Conservation (phyloP, 2,329 filamentous ascomycete species). For the Rhinocladiella mackenziei region DNA sequence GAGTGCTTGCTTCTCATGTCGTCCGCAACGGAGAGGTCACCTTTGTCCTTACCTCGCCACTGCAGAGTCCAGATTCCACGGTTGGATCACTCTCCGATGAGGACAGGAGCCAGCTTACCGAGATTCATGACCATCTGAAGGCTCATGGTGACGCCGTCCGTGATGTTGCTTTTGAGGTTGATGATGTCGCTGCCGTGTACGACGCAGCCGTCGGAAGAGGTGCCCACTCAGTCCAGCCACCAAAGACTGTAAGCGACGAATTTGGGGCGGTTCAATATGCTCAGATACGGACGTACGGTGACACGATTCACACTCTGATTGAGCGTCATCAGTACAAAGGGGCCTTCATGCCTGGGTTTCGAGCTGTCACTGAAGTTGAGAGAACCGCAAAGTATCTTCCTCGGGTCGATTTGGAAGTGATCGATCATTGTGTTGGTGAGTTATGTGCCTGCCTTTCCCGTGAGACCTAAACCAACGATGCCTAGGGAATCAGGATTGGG, state of each 20-base stretch:
- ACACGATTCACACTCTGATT: conserved; percentile 91
- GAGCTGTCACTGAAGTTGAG: conserved; percentile 47
- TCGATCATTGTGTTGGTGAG: conserved; percentile 88
- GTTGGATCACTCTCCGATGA: conserved; percentile 46
- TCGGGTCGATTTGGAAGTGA: conserved; percentile 62
- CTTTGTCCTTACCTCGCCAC: conserved; percentile 79
- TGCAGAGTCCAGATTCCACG: conserved; percentile 64
- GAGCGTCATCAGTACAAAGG: conserved; percentile 67
- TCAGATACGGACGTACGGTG: conserved; percentile 85
- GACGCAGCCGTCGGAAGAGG: conserved; percentile 59
- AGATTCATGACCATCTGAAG: conserved; percentile 79
- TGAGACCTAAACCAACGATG: conserved; percentile 2
- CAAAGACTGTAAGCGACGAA: conserved; percentile 58
- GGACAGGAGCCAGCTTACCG: conserved; percentile 62
- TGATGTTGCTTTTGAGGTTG: conserved; percentile 92
- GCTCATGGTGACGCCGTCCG: conserved; percentile 90
- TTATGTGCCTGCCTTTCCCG: neutral
- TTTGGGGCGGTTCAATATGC: conserved; percentile 67
- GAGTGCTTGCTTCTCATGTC: conserved; percentile 78
- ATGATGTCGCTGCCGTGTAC: conserved; percentile 79
- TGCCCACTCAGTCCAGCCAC: conserved; percentile 39
- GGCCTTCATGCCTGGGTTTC: conserved; percentile 78
- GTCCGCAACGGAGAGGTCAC: conserved; percentile 70
- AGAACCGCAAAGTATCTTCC: conserved; percentile 53
- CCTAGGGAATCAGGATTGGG: conserved; percentile 77